A percentile compares a stretch with the other conserved stretches of the same genome.
Conservation (phyloP, 2,329 filamentous ascomycete species). For the Furcasterigmium furcatum region DNA sequence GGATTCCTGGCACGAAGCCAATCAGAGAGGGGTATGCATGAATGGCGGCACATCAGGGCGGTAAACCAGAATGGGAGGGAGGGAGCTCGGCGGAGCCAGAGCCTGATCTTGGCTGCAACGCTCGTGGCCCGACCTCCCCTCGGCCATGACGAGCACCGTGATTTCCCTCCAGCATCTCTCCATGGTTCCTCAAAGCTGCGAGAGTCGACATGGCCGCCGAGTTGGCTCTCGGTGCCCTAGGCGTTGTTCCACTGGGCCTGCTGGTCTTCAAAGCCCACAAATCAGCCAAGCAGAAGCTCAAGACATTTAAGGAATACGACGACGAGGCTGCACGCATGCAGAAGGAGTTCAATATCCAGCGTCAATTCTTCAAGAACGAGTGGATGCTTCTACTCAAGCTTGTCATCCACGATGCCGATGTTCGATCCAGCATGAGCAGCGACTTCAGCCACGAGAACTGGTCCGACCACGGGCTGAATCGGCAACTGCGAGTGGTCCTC, state of each 20-base stretch:
- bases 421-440: background rate
- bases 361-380: conserved; percentile 5
- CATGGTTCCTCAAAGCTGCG: background rate
- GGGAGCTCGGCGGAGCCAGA: background rate
- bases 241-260: background rate
- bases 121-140: too few species aligned
- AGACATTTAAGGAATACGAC: background rate
- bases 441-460: conserved; percentile 1
- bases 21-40: too few species aligned
- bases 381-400: conserved; percentile 3
- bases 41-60: too few species aligned
- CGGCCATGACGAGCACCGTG: too few species aligned
- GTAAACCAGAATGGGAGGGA: too few species aligned
- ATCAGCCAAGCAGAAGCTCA: background rate
- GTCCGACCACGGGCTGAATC: background rate
- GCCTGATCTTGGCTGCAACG: background rate
- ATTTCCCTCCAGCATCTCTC: background rate
- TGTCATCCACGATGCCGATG: background rate
- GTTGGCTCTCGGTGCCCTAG: background rate
- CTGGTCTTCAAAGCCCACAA: background rate
- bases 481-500: background rate
- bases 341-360: conserved; percentile 3
- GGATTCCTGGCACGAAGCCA: too few species aligned
- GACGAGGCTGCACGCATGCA: background rate
- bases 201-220: conserved; percentile 2